These are phyloP conservation scores for Herpotrichia juniperi DNA, from an alignment of 2,329 filamentous ascomycete species.

Conservation along the genomic window DNA sequence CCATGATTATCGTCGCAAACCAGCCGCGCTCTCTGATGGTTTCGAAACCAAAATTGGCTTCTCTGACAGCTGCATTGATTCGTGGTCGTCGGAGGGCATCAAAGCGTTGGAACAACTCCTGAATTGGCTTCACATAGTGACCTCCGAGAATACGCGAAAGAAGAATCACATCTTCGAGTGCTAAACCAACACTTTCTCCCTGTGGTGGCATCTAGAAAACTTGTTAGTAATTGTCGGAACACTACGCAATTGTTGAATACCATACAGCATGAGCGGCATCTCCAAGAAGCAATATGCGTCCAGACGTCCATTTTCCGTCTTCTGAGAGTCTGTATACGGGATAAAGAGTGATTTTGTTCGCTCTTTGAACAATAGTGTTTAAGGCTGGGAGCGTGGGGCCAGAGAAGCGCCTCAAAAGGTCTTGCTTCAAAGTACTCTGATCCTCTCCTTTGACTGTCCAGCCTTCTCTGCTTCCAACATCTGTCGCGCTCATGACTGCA, in stretches of 20 bases:
- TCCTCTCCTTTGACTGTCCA: constrained; percentile 43
- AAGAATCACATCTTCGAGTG: constrained; percentile 53
- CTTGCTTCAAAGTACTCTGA: constrained; percentile 39
- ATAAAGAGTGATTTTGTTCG: constrained; percentile 51
- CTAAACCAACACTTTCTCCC: constrained; percentile 53
- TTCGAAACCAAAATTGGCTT: constrained; percentile 47
- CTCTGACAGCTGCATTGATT: constrained; percentile 48
- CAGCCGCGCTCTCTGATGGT: constrained; percentile 47
- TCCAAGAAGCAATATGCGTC: constrained; percentile 51
- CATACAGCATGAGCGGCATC: constrained; percentile 56
- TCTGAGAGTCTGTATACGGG: constrained; percentile 51
- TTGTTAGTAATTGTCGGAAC: background rate
- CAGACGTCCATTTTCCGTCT: constrained; percentile 47
- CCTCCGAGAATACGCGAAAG: constrained; percentile 47
- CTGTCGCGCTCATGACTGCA: constrained; percentile 46
- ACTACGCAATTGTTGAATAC: background rate
- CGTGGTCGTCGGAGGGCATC: constrained; percentile 45
- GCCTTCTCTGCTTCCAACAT: constrained; percentile 40
- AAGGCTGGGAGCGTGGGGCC: constrained; percentile 44
- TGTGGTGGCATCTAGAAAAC: constrained; percentile 52
- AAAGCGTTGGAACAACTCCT: constrained; percentile 45
- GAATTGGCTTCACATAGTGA: constrained; percentile 39
- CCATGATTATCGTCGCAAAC: constrained; percentile 44
- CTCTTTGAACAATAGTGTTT: constrained; percentile 42
- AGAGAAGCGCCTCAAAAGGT: constrained; percentile 46